Evolutionary conservation across 331 rosid species (phyloP).

Genomic region (Acacia pycnantha): DNA sequence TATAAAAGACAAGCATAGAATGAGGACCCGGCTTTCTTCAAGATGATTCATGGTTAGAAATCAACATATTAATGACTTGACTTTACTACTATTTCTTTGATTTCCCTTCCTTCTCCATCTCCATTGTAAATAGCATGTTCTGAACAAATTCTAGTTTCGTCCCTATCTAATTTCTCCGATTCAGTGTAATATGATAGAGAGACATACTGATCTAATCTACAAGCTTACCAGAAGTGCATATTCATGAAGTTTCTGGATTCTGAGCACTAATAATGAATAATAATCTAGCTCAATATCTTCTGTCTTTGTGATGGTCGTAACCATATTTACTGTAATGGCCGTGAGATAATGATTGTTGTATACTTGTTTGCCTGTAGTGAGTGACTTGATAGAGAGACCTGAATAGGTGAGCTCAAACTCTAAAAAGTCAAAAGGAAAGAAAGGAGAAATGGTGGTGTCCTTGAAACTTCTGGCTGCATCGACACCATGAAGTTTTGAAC

Average conservation of each 20-base stretch:
- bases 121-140: constrained; percentile 29
- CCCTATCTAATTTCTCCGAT: not conserved
- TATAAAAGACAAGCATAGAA: no score
- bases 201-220: not conserved
- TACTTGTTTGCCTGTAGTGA: not conserved
- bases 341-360: not conserved
- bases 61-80: not conserved
- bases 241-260: not conserved
- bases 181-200: not conserved
- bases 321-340: not conserved
- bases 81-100: not conserved
- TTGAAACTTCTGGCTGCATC: constrained; percentile 14
- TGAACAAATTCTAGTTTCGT: constrained; percentile 9
- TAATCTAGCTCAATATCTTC: not conserved
- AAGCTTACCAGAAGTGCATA: not conserved
- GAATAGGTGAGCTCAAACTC: not conserved
- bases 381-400: not conserved
- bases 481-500: constrained; percentile 8
- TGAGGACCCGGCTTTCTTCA: constrained; percentile 20
- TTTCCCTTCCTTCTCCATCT: not conserved
- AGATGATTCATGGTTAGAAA: not conserved
- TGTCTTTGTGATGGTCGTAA: not conserved
- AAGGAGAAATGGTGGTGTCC: not conserved
- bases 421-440: not conserved
- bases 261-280: not conserved